Percentiles rank a stretch among this genome's conserved stretches.
phyloP scores from a whole-genome alignment of 108 stramenopile genomes.

The Skeletonema menzelii region DNA sequence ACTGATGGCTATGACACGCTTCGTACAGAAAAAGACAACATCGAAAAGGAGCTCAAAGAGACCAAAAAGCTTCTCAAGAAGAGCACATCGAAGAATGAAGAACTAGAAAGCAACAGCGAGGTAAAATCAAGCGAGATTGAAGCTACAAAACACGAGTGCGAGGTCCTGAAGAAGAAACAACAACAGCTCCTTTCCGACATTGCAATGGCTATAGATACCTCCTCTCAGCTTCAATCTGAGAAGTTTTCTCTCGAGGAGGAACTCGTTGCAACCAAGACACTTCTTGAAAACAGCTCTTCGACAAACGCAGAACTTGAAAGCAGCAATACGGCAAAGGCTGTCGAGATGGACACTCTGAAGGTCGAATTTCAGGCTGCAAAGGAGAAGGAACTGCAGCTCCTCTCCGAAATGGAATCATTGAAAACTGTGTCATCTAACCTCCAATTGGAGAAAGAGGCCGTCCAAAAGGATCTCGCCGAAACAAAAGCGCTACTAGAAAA shows the following conservation, averaged over 20 bases:
- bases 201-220: not conserved
- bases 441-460: not conserved
- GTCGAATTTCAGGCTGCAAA: not conserved
- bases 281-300: not conserved
- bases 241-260: not conserved
- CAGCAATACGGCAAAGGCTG: not conserved
- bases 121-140: not conserved
- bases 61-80: not conserved
- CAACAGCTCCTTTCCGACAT: not conserved
- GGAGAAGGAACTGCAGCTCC: not conserved
- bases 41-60: not conserved
- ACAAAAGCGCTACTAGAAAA: not conserved
- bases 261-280: not conserved
- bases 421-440: not conserved
- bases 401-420: not conserved
- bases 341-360: not conserved
- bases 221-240: not conserved
- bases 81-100: not conserved
- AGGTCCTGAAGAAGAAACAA: not conserved
- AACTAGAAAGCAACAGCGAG: not conserved
- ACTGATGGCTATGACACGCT: not conserved
- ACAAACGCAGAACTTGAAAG: not conserved
- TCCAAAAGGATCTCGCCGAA: not conserved
- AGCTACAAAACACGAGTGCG: not conserved
- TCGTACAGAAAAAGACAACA: not conserved